Evolutionary conservation across 352 stramenopile species (phyloP).

Genomic region (Pythium phragmitis): DNA sequence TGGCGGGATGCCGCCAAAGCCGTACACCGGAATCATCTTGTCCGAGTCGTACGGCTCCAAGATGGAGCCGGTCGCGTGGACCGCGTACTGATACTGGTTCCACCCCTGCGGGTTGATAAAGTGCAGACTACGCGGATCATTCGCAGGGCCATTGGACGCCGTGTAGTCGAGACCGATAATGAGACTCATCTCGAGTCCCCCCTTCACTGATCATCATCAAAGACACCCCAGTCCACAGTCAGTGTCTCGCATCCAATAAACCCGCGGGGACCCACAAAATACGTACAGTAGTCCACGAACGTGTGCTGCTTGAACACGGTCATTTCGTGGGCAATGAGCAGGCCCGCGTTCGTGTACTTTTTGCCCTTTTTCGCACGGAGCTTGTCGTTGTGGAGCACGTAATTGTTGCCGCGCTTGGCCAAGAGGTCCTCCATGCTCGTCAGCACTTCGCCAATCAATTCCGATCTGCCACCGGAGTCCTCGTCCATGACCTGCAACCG

Average conservation of each 20-base stretch:
- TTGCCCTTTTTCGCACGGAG: conserved; percentile 65
- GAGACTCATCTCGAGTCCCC: conserved; percentile 88
- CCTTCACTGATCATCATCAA: conserved; percentile 34
- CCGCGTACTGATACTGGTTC: conserved; percentile 80
- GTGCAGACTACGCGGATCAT: conserved; percentile 60
- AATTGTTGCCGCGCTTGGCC: conserved; percentile 47
- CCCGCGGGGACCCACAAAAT: no score
- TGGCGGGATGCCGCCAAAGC: conserved; percentile 81
- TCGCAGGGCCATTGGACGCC: conserved; percentile 57
- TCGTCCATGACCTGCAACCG: conserved; percentile 83
- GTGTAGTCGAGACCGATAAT: conserved; percentile 80
- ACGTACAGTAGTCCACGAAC: conserved; percentile 64
- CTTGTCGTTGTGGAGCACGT: conserved; percentile 53
- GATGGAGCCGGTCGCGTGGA: conserved; percentile 59
- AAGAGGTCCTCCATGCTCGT: conserved; percentile 67
- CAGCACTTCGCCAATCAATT: conserved; percentile 68
- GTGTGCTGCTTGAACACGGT: conserved; percentile 46
- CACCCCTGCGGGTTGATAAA: conserved; percentile 59
- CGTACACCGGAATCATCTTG: conserved; percentile 73
- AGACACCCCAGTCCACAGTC: not conserved
- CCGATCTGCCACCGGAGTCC: conserved; percentile 56
- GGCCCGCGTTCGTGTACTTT: conserved; percentile 65
- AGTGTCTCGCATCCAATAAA: not conserved
- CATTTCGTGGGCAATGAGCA: conserved; percentile 41
- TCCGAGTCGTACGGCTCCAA: conserved; percentile 73